Percentiles rank a stretch among this genome's conserved stretches.
Evolutionary conservation across 257 asterid species (phyloP).

Genomic region (Fraxinus anomala): DNA sequence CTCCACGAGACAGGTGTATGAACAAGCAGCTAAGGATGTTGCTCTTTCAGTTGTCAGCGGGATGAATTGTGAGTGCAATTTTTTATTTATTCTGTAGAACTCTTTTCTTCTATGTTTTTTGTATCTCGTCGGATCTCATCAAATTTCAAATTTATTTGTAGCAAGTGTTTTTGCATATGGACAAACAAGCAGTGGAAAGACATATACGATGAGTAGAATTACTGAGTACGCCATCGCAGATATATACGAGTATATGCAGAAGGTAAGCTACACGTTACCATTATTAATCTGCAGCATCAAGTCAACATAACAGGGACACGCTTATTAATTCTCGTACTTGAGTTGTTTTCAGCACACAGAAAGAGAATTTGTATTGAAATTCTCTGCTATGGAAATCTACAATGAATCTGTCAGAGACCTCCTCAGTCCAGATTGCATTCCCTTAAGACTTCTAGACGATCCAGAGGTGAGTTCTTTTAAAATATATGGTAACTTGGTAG

Average conservation of each 20-base stretch:
- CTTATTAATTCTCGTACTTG: slow-evolving; percentile 10
- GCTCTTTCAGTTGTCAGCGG: slow-evolving; percentile 86
- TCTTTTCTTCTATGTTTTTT: slow-evolving; percentile 6
- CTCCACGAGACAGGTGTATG: slow-evolving; percentile 84
- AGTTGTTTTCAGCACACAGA: slow-evolving; percentile 64
- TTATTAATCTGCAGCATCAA: slow-evolving; percentile 13
- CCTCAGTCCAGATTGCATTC: slow-evolving; percentile 65
- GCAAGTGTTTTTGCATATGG: slow-evolving; percentile 97
- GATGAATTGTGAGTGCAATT: slow-evolving; percentile 65
- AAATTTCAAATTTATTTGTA: slow-evolving; percentile 31
- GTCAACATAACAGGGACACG: not conserved
- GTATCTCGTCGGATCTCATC: slow-evolving; percentile 3
- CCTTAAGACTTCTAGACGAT: slow-evolving; percentile 85
- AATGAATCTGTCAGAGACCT: slow-evolving; percentile 96
- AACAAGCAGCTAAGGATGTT: slow-evolving; percentile 83
- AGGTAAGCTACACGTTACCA: slow-evolving; percentile 41
- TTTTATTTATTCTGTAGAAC: not conserved
- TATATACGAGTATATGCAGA: slow-evolving; percentile 69
- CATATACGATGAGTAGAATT: slow-evolving; percentile 88
- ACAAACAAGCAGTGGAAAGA: slow-evolving; percentile 98
- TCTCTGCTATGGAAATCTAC: slow-evolving; percentile 94
- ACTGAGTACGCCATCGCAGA: slow-evolving; percentile 85
- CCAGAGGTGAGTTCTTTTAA: slow-evolving; percentile 67
- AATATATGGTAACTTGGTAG: not conserved
- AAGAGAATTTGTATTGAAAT: slow-evolving; percentile 70